Percentiles rank a stretch among this genome's conserved stretches.
These are phyloP conservation scores for Amanita fuliginea DNA, from an alignment of 768 basidiomycete species.

Conservation along the genomic window DNA sequence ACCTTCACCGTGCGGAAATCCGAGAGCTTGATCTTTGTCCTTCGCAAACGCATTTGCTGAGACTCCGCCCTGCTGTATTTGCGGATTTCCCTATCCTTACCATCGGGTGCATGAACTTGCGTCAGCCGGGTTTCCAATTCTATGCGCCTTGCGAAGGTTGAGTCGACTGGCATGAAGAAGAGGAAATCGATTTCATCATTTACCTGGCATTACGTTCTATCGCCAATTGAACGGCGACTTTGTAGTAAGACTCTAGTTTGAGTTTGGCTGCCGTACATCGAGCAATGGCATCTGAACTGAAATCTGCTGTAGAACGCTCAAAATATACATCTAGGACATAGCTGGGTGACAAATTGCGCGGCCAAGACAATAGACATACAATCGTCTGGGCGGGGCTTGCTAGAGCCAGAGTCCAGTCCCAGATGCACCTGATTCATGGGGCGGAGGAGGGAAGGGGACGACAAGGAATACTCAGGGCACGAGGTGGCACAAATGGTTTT, in stretches of 20 bases:
- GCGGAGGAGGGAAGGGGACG: constrained; percentile 23
- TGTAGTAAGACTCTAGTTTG: constrained; percentile 97
- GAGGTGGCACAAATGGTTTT: constrained; percentile 8
- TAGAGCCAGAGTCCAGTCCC: constrained; percentile 24
- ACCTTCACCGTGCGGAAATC: constrained; percentile 98
- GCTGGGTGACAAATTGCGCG: not conserved
- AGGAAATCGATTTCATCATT: constrained; percentile 6
- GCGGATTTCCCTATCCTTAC: constrained; percentile 81
- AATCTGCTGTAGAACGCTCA: constrained; percentile 71
- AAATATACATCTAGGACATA: constrained; percentile 76
- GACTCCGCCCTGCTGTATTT: constrained; percentile 82
- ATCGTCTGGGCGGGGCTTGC: constrained; percentile 31
- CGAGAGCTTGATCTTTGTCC: constrained; percentile 86
- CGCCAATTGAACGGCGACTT: constrained; percentile 93
- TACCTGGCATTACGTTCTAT: constrained; percentile 93
- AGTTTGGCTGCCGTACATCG: constrained; percentile 90
- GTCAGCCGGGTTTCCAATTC: constrained; percentile 80
- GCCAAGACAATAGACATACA: constrained; percentile 19
- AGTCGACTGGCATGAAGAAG: not conserved
- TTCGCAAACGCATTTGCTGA: constrained; percentile 80
- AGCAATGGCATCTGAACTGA: constrained; percentile 80
- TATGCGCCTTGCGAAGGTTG: constrained; percentile 50
- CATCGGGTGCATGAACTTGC: constrained; percentile 65
- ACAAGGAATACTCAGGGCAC: not conserved
- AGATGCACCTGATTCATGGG: constrained; percentile 22